Evolutionary conservation across 1,139 yeast genomes (phyloP), one percentile per base, ranked within the genome.

Genomic region (Hyphopichia burtonii): DNA sequence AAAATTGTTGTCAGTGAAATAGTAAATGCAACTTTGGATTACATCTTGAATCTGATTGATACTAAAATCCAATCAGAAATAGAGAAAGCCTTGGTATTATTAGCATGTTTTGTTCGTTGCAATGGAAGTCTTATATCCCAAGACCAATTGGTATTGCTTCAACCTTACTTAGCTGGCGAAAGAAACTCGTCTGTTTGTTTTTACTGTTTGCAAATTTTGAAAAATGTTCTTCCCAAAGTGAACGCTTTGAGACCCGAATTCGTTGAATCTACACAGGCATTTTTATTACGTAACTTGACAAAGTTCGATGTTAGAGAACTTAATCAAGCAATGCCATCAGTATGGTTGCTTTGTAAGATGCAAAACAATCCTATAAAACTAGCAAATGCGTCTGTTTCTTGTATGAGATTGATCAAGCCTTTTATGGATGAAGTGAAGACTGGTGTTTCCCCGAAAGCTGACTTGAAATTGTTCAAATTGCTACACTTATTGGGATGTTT

Each of bases 251-350:
- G 83, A 41, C 73, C 77, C 0, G 72, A 67, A 2, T 84, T 83
- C 49, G 53, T 79, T 20, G 52, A 58, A 15, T 73, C 74, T 3
- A 68, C 83, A n/a, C 83, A 81, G 52, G 55, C 69, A 0, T 70
- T 77, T 9, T 54, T 87, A 22, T 58, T 86, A 45, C 66, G 67
- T 37, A 66, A 77, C 27, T 58, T 88, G 36, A 82, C 90, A 2
- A 83, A 76, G 47, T 75, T 83, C 56, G 75, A 72, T 41, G 68
- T 73, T 0, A 68, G 60, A 43, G 91, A 86, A 50, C 59, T 87
- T 12, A 79, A 78, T 22, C 82, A 82, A 50, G 95, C 90, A 0
- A 74, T 86, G 55, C 87, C 90, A 2, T 72, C 87, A 44, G 62
- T 80, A 5, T 81, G 89, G 84, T 61, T 61, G 9, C 64, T 86